These are phyloP conservation scores for Friedmanniomyces simplex DNA, from an alignment of 495 filamentous ascomycete genomes.

Conservation along the genomic window DNA sequence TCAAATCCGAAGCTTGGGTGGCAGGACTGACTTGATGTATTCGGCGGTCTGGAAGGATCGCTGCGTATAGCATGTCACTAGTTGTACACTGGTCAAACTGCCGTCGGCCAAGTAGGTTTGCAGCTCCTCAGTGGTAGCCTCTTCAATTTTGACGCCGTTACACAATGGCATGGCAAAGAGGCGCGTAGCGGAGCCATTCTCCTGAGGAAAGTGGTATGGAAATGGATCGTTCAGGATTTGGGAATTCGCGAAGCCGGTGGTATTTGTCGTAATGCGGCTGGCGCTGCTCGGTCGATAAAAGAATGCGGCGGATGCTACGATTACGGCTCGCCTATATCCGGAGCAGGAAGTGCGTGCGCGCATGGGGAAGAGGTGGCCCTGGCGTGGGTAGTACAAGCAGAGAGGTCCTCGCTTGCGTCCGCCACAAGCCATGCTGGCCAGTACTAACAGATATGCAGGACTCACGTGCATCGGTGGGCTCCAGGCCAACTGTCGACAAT, in stretches of 20 bases:
- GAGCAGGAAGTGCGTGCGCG: too few relatives aligned
- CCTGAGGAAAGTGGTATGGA: constrained; percentile 36
- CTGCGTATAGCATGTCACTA: constrained; percentile 44
- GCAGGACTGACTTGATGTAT: constrained; percentile 45
- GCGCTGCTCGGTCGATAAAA: too few relatives aligned
- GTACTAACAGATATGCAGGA: too few relatives aligned
- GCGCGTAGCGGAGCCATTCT: constrained; percentile 26
- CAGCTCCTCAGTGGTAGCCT: constrained; percentile 49
- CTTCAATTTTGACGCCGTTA: constrained; percentile 51
- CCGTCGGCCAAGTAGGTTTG: constrained; percentile 36
- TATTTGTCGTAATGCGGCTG: neutral
- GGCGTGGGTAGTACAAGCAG: too few relatives aligned
- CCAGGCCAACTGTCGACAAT: too few relatives aligned
- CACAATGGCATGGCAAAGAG: constrained; percentile 53
- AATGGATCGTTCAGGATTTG: constrained; percentile 9
- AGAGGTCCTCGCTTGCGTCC: too few relatives aligned
- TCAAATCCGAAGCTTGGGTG: neutral
- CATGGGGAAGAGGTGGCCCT: too few relatives aligned
- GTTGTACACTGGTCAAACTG: constrained; percentile 38
- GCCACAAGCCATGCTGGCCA: too few relatives aligned
- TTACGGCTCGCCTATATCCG: too few relatives aligned
- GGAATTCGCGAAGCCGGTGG: neutral
- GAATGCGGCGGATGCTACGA: too few relatives aligned
- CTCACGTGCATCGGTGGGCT: too few relatives aligned
- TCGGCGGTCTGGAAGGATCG: constrained; percentile 44